Evolutionary conservation across 2,329 filamentous ascomycete genomes (phyloP).

Genomic region (Colletotrichum noveboracense): DNA sequence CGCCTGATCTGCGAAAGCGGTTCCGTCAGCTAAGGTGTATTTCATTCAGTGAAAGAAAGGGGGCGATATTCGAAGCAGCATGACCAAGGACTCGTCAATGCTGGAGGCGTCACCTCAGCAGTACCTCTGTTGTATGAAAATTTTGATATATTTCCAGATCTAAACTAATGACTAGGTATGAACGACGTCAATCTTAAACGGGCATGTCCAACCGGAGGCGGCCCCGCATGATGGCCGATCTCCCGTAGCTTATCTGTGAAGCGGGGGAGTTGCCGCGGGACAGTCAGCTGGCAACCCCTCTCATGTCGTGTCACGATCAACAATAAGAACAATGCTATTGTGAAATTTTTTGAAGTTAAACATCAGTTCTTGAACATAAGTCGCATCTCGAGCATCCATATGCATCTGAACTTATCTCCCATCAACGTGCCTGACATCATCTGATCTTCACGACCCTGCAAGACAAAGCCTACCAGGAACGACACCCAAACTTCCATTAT

Average conservation of each 20-base stretch:
- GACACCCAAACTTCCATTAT: neutral
- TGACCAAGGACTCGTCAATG: neutral
- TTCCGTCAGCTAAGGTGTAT: neutral
- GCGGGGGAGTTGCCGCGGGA: neutral
- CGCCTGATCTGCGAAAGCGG: neutral
- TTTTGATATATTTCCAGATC: neutral
- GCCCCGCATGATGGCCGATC: neutral
- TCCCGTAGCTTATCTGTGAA: neutral
- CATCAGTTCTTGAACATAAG: neutral
- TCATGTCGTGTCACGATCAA: neutral
- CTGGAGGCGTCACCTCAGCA: neutral
- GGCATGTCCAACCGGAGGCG: neutral
- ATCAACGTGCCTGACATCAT: neutral
- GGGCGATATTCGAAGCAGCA: neutral
- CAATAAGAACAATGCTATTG: neutral
- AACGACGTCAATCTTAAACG: neutral
- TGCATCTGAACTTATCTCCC: neutral
- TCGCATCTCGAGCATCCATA: neutral
- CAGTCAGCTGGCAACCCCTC: neutral
- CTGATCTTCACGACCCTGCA: neutral
- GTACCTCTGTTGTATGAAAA: neutral
- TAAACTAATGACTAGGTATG: neutral
- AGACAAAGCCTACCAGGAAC: neutral
- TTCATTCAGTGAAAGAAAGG: neutral
- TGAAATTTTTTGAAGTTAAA: neutral